Conservation (phyloP, 768 basidiomycete genomes). For the Tricholoma hemisulphureum region DNA sequence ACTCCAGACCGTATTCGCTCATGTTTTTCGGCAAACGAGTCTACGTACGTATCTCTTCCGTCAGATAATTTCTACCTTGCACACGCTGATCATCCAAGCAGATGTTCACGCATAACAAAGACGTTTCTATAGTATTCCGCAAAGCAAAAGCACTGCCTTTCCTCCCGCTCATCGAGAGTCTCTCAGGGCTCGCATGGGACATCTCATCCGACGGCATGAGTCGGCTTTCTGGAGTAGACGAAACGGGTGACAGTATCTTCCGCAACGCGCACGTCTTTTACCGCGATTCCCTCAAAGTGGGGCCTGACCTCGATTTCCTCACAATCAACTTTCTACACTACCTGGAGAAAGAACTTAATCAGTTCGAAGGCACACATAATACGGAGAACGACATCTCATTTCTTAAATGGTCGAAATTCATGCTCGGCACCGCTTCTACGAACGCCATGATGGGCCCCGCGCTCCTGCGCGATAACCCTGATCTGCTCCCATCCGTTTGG, state of each 20-base stretch:
- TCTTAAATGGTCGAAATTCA: background rate
- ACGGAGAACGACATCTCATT: background rate
- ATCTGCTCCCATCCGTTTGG: background rate
- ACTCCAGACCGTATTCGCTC: background rate
- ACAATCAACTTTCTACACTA: background rate
- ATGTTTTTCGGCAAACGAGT: background rate
- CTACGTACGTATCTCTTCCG: background rate
- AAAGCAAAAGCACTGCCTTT: background rate
- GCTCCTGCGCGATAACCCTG: background rate
- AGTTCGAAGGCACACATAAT: background rate
- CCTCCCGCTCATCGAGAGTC: background rate
- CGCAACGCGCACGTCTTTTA: background rate
- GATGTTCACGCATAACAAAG: background rate
- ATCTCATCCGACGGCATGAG: slow-evolving; percentile 1
- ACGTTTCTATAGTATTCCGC: background rate
- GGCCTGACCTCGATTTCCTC: background rate
- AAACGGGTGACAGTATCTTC: background rate
- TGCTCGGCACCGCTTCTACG: background rate
- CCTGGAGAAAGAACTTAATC: background rate
- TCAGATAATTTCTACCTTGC: background rate
- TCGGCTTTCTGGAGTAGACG: background rate
- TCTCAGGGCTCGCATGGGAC: background rate
- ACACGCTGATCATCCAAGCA: background rate
- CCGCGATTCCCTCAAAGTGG: background rate
- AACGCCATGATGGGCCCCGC: slow-evolving; percentile 1